Evolutionary conservation across 169 alveolate species (phyloP).

Genomic region (Cardiosporidium cionae): DNA sequence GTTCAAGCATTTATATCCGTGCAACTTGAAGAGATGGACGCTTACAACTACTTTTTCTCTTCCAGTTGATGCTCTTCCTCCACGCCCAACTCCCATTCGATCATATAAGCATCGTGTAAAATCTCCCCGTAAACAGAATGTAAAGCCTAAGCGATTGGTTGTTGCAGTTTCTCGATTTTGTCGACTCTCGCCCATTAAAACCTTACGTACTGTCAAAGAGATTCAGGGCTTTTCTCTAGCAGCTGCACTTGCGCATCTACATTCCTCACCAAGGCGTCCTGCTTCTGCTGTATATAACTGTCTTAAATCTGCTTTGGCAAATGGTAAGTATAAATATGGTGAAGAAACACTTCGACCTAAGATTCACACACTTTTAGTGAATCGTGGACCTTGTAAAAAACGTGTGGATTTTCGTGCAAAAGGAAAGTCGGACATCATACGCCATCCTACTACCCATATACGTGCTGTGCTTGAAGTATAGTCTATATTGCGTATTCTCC

Average conservation of each 20-base stretch:
- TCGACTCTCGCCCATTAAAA: not conserved
- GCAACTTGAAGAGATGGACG: too few species aligned
- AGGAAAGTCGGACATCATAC: conserved; percentile 1
- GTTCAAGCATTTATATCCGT: too few species aligned
- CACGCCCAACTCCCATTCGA: too few species aligned
- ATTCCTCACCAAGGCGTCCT: conserved; percentile 1
- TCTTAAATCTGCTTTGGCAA: not conserved
- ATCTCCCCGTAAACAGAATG: not conserved
- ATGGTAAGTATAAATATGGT: not conserved
- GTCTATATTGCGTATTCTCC: too few species aligned
- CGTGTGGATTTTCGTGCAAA: conserved; percentile 10
- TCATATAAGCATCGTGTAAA: too few species aligned
- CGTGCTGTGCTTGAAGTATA: conserved; percentile 10
- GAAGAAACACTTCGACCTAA: not conserved
- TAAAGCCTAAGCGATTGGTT: not conserved
- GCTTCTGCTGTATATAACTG: not conserved
- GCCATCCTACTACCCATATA: conserved; percentile 33
- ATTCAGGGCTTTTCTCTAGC: not conserved
- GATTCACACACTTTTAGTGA: conserved; percentile 3
- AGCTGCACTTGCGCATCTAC: not conserved
- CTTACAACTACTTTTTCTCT: too few species aligned
- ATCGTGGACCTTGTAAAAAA: conserved; percentile 23
- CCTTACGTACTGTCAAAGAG: not conserved
- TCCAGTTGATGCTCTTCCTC: too few species aligned
- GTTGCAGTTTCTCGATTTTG: not conserved